Conservation (phyloP, 164 flowering plant genomes). For the Pachysandra terminalis region DNA sequence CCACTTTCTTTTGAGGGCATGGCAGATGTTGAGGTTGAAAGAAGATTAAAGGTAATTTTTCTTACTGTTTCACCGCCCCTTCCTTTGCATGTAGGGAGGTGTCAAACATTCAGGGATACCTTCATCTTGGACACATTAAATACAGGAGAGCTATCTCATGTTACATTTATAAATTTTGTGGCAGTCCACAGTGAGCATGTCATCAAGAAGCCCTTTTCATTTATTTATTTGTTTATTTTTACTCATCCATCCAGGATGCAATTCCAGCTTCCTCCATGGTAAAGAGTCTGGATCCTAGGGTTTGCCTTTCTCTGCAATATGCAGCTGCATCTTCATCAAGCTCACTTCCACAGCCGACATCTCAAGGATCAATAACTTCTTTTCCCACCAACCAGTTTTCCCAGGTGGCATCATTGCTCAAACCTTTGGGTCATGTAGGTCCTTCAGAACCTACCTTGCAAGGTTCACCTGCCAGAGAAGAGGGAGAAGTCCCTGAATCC, state of each 20-base stretch:
- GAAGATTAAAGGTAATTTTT: slow-evolving; percentile 88
- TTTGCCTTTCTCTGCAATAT: slow-evolving; percentile 43
- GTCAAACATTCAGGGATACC: background rate
- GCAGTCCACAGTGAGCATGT: too few species aligned
- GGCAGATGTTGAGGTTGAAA: slow-evolving; percentile 83
- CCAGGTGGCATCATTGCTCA: slow-evolving; percentile 38
- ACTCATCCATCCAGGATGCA: slow-evolving; percentile 55
- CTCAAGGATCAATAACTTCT: slow-evolving; percentile 39
- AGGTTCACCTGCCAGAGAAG: slow-evolving; percentile 93
- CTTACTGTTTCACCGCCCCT: too few species aligned
- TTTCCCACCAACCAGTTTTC: slow-evolving; percentile 43
- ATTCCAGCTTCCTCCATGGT: slow-evolving; percentile 44
- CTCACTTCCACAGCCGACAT: slow-evolving; percentile 29
- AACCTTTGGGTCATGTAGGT: slow-evolving; percentile 40
- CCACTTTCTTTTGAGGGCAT: slow-evolving; percentile 75
- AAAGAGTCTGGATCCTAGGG: slow-evolving; percentile 52
- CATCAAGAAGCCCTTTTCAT: too few species aligned
- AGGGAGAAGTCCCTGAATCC: slow-evolving; percentile 97
- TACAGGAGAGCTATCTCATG: background rate
- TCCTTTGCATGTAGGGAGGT: too few species aligned
- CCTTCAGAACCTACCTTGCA: slow-evolving; percentile 62
- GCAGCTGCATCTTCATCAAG: slow-evolving; percentile 40
- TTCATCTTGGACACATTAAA: background rate
- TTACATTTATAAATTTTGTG: background rate
- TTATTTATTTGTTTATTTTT: background rate